Evolutionary conservation across 148 eudicot species (phyloP).

Genomic region (Rhododendron henanense): DNA sequence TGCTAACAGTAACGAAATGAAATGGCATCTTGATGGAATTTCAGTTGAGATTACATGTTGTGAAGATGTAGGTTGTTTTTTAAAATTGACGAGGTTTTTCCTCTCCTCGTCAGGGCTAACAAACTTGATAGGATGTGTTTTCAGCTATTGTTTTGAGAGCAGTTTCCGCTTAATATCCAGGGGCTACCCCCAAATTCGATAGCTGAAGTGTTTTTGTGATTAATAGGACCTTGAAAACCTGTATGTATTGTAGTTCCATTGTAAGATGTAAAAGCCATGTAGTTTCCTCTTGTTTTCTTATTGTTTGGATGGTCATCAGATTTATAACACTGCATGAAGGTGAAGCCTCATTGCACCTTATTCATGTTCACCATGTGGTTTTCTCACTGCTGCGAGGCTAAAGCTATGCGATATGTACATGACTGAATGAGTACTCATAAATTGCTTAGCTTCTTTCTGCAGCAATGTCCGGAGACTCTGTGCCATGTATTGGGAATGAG

Average conservation of each 20-base stretch:
- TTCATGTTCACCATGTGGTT: background rate
- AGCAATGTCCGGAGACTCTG: background rate
- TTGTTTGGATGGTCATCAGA: background rate
- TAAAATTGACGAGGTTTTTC: background rate
- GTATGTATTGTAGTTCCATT: background rate
- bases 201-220: background rate
- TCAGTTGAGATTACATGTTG: background rate
- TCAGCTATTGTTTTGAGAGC: background rate
- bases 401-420: background rate
- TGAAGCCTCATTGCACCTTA: conserved; percentile 2
- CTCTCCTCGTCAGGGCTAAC: background rate
- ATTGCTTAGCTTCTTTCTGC: background rate
- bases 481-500: background rate
- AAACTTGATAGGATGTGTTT: background rate
- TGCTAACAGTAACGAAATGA: background rate
- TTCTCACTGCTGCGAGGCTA: background rate
- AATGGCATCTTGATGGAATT: background rate
- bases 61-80: background rate
- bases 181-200: background rate
- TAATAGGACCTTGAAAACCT: background rate
- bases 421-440: background rate
- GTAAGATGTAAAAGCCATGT: background rate
- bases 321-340: background rate
- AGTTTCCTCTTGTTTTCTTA: background rate
- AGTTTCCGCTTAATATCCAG: background rate